Percentiles rank a stretch among this genome's conserved stretches.
phyloP scores from a whole-genome alignment of 2,329 filamentous ascomycete species.

The Microsporum audouinii region DNA sequence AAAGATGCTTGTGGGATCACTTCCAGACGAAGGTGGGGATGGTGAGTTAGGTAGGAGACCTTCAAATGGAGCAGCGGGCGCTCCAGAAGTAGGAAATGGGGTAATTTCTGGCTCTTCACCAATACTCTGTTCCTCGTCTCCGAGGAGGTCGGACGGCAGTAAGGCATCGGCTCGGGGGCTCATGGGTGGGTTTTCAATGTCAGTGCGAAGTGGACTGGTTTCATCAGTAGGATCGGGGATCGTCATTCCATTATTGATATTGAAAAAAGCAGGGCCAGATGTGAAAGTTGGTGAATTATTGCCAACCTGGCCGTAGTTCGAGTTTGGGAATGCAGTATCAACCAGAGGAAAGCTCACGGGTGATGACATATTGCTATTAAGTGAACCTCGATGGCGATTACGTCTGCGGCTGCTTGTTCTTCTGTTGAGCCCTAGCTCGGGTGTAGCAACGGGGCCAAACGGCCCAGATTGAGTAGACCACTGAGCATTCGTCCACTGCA shows the following conservation, averaged over 20 bases:
- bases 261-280: conserved; percentile 46
- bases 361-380: conserved; percentile 38
- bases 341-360: conserved; percentile 32
- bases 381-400: conserved; percentile 34
- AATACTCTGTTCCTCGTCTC: conserved; percentile 38
- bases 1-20: conserved; percentile 35
- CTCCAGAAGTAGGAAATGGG: conserved; percentile 12
- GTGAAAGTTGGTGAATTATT: conserved; percentile 44
- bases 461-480: conserved; percentile 26
- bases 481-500: conserved; percentile 34
- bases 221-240: conserved; percentile 35
- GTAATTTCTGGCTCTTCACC: conserved; percentile 4
- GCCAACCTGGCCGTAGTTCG: conserved; percentile 39
- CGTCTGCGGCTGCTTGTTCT: conserved; percentile 33
- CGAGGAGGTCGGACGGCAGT: conserved; percentile 50
- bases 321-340: conserved; percentile 30
- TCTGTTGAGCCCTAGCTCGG: conserved; percentile 34
- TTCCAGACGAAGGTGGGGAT: conserved; percentile 36
- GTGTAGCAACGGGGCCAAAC: conserved; percentile 30
- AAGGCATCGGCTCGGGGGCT: conserved; percentile 52
- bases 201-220: conserved; percentile 34
- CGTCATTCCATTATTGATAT: conserved; percentile 52
- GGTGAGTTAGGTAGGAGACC: conserved; percentile 28
- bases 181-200: conserved; percentile 50
- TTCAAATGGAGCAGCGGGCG: conserved; percentile 23